A percentile compares a stretch with the other conserved stretches of the same genome.
Evolutionary conservation across 139 green algal species (phyloP).

Genomic region (Picochlorum sp.): DNA sequence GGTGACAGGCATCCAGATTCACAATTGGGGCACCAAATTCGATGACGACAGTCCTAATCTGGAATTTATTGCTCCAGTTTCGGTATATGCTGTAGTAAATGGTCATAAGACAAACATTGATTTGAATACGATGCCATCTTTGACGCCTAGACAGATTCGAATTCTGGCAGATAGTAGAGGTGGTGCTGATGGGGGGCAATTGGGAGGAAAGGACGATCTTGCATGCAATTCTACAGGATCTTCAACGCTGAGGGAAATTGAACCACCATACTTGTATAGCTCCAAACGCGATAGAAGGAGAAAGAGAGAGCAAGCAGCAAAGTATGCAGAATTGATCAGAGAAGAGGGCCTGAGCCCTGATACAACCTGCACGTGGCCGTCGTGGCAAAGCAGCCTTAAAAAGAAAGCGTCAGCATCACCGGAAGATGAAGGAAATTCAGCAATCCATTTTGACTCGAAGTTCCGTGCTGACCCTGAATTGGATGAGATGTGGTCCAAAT

Average conservation of each 20-base stretch:
- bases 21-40: slow-evolving; percentile 62
- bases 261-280: slow-evolving; percentile 16
- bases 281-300: neutral
- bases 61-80: slow-evolving; percentile 59
- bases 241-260: slow-evolving; percentile 28
- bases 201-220: neutral
- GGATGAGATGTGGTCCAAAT: slow-evolving; percentile 17
- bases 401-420: neutral
- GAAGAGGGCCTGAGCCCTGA: slow-evolving; percentile 20
- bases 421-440: slow-evolving; percentile 11
- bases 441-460: slow-evolving; percentile 16
- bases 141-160: slow-evolving; percentile 38
- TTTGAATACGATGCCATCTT: slow-evolving; percentile 40
- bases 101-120: slow-evolving; percentile 64
- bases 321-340: slow-evolving; percentile 14
- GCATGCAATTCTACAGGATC: slow-evolving; percentile 21
- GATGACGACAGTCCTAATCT: slow-evolving; percentile 46
- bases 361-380: slow-evolving; percentile 11
- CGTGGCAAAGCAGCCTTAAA: slow-evolving; percentile 18
- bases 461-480: slow-evolving; percentile 16
- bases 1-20: slow-evolving; percentile 80
- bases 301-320: neutral
- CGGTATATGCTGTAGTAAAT: slow-evolving; percentile 64
- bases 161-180: slow-evolving; percentile 21
- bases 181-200: neutral